These are phyloP conservation scores for Reticulascus tulasneorum DNA, from an alignment of 2,329 filamentous ascomycete species.

Conservation along the genomic window DNA sequence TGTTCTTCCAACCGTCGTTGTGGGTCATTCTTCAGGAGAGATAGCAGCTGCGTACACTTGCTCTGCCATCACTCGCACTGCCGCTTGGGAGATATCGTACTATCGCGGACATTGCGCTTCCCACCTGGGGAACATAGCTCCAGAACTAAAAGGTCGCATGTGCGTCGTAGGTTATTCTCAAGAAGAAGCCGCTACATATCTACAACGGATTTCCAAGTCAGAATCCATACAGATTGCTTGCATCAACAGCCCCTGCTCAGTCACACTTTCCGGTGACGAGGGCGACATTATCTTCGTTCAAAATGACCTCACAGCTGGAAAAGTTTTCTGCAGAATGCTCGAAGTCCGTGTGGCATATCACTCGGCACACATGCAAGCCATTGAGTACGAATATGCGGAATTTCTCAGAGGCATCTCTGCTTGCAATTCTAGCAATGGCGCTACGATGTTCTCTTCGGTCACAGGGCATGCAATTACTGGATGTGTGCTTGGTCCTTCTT, in stretches of 20 bases:
- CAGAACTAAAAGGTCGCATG: constrained; percentile 34
- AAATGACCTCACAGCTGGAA: constrained; percentile 24
- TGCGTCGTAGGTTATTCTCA: constrained; percentile 33
- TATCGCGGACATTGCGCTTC: constrained; percentile 33
- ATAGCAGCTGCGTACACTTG: constrained; percentile 41
- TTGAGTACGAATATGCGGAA: constrained; percentile 31
- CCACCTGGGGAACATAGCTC: constrained; percentile 20
- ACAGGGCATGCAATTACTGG: constrained; percentile 19
- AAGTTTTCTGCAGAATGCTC: constrained; percentile 30
- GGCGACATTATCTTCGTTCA: constrained; percentile 26
- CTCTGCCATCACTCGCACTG: constrained; percentile 28
- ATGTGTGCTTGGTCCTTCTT: constrained; percentile 16
- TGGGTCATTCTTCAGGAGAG: constrained; percentile 45
- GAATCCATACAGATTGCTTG: constrained; percentile 34
- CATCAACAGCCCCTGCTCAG: constrained; percentile 38
- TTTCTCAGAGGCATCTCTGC: constrained; percentile 20
- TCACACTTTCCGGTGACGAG: constrained; percentile 38
- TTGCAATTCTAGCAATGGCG: not conserved
- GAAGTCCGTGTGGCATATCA: constrained; percentile 39
- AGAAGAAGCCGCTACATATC: constrained; percentile 21
- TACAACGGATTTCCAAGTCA: constrained; percentile 12
- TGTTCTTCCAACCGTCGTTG: constrained; percentile 27
- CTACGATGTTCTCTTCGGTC: constrained; percentile 38
- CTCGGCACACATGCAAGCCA: constrained; percentile 37
- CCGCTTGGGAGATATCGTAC: constrained; percentile 39